Base-by-base conservation (phyloP, 495 filamentous ascomycete species). In the Durotheca rogersii region DNA sequence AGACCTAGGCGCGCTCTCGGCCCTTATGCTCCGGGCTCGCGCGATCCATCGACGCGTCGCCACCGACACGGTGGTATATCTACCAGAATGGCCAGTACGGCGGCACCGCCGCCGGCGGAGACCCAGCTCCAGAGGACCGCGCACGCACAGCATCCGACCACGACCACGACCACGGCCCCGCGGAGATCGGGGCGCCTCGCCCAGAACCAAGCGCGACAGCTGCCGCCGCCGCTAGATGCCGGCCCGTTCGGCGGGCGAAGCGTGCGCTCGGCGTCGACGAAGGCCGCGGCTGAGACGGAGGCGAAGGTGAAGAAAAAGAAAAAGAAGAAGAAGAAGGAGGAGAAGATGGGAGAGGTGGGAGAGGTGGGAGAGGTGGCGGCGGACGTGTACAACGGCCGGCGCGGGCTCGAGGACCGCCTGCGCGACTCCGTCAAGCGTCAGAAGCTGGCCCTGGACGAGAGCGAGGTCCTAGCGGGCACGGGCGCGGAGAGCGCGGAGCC, bases 351-450 rank as follows among this genome's bases (percentile, higher is more conserved):
- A 4, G 36, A 47, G 1, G 30, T 43, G 3, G 31, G 14, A 1
- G 47, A 41, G 7, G 45, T n/a, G n/a, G 23, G 23, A 27, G 9
- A 27, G 9, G 9, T 27, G 9, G 23, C 4, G 23, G 23, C 23
- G 4, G 23, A 27, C 9, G 23, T 27, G 23, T 18, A 11, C 47
- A 33, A 39, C 15, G 25, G 42, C 36, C 58, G 67, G 7, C 60
- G 56, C 12, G 56, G 61, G 33, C 67, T 69, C 62, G 66, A 67
- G 27, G 39, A 64, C 12, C 31, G 43, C 11, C 46, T 69, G 2
- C 56, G 58, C 1, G 47, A 59, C 4, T 38, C 42, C 15, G 36
- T 54, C 10, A 61, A 61, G 18, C 41, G 47, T 10, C 64, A 67
- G 42, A 66, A 64, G 4, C 7, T 51, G 4, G 66, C 62, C 4